Evolutionary conservation across 2,329 filamentous ascomycete species (phyloP), one percentile per base, ranked within the genome.

Genomic region (Hypoxylon sp.): DNA sequence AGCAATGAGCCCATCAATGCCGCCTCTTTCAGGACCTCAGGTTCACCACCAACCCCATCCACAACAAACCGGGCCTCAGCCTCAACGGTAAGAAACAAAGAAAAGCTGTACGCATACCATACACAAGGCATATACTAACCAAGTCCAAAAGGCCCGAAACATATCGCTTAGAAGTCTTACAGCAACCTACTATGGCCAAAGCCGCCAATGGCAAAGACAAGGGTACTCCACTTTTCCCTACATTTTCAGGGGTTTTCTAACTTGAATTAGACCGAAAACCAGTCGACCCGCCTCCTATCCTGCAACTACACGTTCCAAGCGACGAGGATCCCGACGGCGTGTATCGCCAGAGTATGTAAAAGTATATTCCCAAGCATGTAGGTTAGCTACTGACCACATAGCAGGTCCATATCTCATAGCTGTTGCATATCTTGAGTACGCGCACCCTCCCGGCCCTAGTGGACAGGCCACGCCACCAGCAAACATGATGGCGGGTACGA

Each of bases 231-330:
- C 13, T 32, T 28, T 26, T 39, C 49, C 43, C 39, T n/a, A n/a
- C 22, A 39, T 47, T n/a, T 11, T 7, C 44, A 43, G 43, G 24
- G 51, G 2, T 37, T 56, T 58, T 68, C 52, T 56, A 19, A 56
- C 63, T 32, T 49, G 56, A 49, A 43, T 37, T 52, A 91, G 91
- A 92, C 73, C 89, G 93, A 69, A 96, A 96, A 77, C 92, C 93
- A 6, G 87, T 97, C 72, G 93, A 97, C 75, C 93, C 94, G 53
- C 93, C 93, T 11, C 93, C 93, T 43, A 91, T 97, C 70, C 82
- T 97, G 47, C 89, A 94, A 78, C 83, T 97, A 48, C 76, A 85
- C 56, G 79, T 85, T 58, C 79, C 78, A 58, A 72, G 75, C 32
- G 76, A 78, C 50, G 77, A 77, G 52, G 83, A 87, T 62, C 80